A percentile compares a stretch with the other conserved stretches of the same genome.
These are phyloP conservation scores for Acrodontium crateriforme DNA, from an alignment of 2,329 filamentous ascomycete genomes.

Conservation along the genomic window DNA sequence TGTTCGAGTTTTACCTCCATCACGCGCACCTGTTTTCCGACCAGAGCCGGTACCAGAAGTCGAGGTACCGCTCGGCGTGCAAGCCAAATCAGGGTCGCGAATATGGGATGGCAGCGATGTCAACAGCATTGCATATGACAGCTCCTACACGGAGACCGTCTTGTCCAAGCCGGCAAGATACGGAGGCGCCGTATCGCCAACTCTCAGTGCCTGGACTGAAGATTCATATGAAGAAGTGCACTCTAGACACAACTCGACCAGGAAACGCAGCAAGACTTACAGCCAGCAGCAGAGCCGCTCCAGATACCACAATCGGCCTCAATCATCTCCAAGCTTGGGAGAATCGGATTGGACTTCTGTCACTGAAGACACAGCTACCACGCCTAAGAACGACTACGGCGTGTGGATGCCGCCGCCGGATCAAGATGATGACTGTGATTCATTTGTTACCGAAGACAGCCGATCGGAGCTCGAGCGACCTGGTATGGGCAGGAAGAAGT, in stretches of 20 bases:
- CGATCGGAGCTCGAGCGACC: slow-evolving; percentile 15
- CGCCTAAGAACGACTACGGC: slow-evolving; percentile 27
- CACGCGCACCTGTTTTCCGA: slow-evolving; percentile 1
- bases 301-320: slow-evolving; percentile 6
- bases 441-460: slow-evolving; percentile 15
- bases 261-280: slow-evolving; percentile 2
- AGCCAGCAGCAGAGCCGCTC: slow-evolving; percentile 1
- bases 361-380: slow-evolving; percentile 8
- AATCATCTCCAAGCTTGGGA: slow-evolving; percentile 9
- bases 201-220: slow-evolving; percentile 2
- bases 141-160: slow-evolving; percentile 1
- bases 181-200: slow-evolving; percentile 7
- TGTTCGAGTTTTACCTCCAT: background rate
- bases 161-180: slow-evolving; percentile 14
- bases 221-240: slow-evolving; percentile 9
- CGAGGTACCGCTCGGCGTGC: slow-evolving; percentile 49
- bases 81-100: slow-evolving; percentile 32
- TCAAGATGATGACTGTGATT: slow-evolving; percentile 19
- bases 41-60: slow-evolving; percentile 26
- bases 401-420: slow-evolving; percentile 36
- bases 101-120: slow-evolving; percentile 30
- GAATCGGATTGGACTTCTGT: slow-evolving; percentile 16
- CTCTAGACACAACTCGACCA: slow-evolving; percentile 2
- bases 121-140: slow-evolving; percentile 16
- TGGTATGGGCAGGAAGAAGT: slow-evolving; percentile 28